These are phyloP conservation scores for Coniochaeta ligniaria DNA, from an alignment of 2,329 filamentous ascomycete species.

Conservation along the genomic window DNA sequence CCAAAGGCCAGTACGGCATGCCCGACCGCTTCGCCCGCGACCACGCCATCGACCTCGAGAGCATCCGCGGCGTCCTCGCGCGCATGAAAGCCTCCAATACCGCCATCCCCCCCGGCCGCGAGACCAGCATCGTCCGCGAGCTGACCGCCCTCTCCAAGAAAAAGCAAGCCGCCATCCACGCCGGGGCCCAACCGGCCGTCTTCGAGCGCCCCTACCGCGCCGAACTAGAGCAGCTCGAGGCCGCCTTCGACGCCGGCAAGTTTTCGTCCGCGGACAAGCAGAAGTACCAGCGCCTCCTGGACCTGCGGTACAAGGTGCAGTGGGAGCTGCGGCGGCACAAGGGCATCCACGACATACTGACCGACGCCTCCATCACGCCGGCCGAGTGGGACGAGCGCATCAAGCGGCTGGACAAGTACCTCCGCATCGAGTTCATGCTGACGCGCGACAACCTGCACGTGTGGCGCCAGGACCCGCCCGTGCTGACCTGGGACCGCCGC, in stretches of 20 bases:
- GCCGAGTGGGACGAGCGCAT: slow-evolving; percentile 27
- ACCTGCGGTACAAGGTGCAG: slow-evolving; percentile 8
- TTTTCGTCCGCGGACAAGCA: slow-evolving; percentile 3
- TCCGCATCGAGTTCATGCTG: slow-evolving; percentile 27
- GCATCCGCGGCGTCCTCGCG: slow-evolving; percentile 27
- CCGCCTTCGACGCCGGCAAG: slow-evolving; percentile 12
- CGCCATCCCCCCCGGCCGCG: slow-evolving; percentile 35
- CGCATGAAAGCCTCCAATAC: slow-evolving; percentile 40
- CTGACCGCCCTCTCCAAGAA: slow-evolving; percentile 11
- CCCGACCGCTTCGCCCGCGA: slow-evolving; percentile 31
- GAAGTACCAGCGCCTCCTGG: slow-evolving; percentile 1
- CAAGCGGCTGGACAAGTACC: slow-evolving; percentile 22
- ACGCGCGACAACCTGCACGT: slow-evolving; percentile 48
- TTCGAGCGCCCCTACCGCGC: slow-evolving; percentile 32
- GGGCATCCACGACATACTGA: slow-evolving; percentile 20
- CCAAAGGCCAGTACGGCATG: neutral
- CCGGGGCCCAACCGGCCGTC: slow-evolving; percentile 14
- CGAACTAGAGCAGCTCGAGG: slow-evolving; percentile 32
- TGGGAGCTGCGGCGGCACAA: slow-evolving; percentile 10
- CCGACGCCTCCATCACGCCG: slow-evolving; percentile 18
- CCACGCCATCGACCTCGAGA: slow-evolving; percentile 38
- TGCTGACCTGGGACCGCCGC: slow-evolving; percentile 63
- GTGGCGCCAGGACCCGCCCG: slow-evolving; percentile 39
- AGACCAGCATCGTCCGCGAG: slow-evolving; percentile 23
- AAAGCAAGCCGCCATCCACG: slow-evolving; percentile 3